A percentile compares a stretch with the other conserved stretches of the same genome.
Evolutionary conservation across 257 asterid species (phyloP).

Genomic region (Cynanchum wilfordii): DNA sequence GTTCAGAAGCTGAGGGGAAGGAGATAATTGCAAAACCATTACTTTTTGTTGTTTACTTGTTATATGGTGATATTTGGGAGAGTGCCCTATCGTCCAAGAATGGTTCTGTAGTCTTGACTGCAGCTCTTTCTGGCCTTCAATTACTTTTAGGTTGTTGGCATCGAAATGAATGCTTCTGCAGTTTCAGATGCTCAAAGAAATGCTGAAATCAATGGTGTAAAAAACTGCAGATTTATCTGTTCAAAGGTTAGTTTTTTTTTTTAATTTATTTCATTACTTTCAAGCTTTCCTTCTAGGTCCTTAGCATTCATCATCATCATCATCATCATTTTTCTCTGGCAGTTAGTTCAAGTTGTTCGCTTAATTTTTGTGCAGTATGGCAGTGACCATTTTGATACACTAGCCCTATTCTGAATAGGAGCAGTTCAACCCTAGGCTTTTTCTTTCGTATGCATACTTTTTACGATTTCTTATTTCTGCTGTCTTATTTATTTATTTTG

Average conservation of each 20-base stretch:
- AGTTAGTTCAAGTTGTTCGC: neutral
- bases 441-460: neutral
- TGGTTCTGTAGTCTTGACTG: slow-evolving; percentile 7
- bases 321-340: neutral
- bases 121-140: slow-evolving; percentile 18
- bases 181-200: slow-evolving; percentile 87
- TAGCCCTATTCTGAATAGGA: neutral
- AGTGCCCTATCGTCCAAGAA: neutral
- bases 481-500: neutral
- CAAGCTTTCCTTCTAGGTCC: slow-evolving; percentile 6
- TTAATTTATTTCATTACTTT: slow-evolving; percentile 10
- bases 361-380: neutral
- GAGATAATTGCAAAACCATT: neutral
- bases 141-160: slow-evolving; percentile 78
- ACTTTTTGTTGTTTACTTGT: neutral
- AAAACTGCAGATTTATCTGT: slow-evolving; percentile 87
- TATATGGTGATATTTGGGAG: neutral
- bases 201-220: slow-evolving; percentile 81
- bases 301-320: neutral
- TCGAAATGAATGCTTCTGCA: slow-evolving; percentile 99
- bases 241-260: slow-evolving; percentile 54
- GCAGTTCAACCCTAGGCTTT: neutral
- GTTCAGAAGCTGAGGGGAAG: neutral
- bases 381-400: neutral
- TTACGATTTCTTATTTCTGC: neutral